Evolutionary conservation across 2,329 filamentous ascomycete species (phyloP).

Genomic region (Calonectria pteridis): DNA sequence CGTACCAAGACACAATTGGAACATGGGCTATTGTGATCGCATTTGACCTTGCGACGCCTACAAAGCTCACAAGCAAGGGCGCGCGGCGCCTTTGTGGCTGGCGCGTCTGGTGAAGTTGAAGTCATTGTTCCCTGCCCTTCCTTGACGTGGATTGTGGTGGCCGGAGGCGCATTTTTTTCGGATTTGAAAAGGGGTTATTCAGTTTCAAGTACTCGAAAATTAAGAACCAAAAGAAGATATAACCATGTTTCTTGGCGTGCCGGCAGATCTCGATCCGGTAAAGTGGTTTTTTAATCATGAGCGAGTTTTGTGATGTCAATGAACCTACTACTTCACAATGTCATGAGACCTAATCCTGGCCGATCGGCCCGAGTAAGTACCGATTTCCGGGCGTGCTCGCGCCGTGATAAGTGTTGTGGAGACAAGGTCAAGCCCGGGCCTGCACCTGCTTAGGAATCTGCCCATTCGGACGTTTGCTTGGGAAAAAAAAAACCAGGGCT

Average conservation of each 20-base stretch:
- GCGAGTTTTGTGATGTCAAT: neutral
- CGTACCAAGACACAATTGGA: conserved; percentile 15
- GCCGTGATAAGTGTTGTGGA: neutral
- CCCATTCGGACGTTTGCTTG: neutral
- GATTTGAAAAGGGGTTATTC: neutral
- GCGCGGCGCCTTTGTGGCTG: neutral
- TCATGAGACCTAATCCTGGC: neutral
- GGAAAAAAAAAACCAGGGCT: neutral
- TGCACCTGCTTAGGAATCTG: neutral
- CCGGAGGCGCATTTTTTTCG: neutral
- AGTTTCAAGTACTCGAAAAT: neutral
- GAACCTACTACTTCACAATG: neutral
- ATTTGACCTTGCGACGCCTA: conserved; percentile 19
- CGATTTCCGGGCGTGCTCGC: neutral
- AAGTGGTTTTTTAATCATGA: neutral
- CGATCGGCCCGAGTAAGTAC: conserved; percentile 1
- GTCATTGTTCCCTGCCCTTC: neutral
- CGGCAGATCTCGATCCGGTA: conserved; percentile 4
- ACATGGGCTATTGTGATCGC: conserved; percentile 17
- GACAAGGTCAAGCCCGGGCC: neutral
- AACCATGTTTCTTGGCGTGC: neutral
- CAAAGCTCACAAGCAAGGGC: conserved; percentile 9
- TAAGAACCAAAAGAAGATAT: neutral
- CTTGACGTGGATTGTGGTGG: neutral
- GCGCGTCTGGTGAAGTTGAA: neutral